Conservation (phyloP, 345 rosid genomes). For the Melaleuca quinquenervia region DNA sequence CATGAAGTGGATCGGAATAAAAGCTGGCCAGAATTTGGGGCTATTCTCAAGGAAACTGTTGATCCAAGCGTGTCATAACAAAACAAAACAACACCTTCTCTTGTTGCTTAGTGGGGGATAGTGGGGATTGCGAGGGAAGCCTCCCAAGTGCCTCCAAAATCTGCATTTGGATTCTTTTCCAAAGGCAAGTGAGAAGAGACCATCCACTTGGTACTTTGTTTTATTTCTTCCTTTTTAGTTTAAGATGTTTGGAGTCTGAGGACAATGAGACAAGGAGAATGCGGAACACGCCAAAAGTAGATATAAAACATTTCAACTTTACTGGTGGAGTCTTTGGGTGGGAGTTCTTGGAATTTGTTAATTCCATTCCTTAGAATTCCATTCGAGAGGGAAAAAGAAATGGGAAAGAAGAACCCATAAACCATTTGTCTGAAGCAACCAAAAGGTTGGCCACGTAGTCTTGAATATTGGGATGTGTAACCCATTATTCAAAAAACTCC, state of each 20-base stretch:
- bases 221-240: background rate
- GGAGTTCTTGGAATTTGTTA: background rate
- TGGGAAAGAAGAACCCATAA: too few species aligned
- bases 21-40: slow-evolving; percentile 36
- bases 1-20: slow-evolving; percentile 33
- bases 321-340: background rate
- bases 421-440: background rate
- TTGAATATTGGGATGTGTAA: background rate
- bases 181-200: background rate
- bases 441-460: background rate
- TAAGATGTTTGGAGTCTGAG: background rate
- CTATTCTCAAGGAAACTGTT: slow-evolving; percentile 13
- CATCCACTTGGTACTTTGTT: slow-evolving; percentile 1
- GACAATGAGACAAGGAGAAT: background rate
- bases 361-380: background rate
- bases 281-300: background rate
- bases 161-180: slow-evolving; percentile 14
- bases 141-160: slow-evolving; percentile 21
- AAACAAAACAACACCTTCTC: slow-evolving; percentile 18
- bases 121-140: slow-evolving; percentile 30
- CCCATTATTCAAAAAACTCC: background rate
- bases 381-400: background rate
- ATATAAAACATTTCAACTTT: background rate
- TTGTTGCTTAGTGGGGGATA: slow-evolving; percentile 40
- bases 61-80: slow-evolving; percentile 39